phyloP scores from a whole-genome alignment of 805 yeast species.

The Saccharomycopsis oosterbeekiorum region DNA sequence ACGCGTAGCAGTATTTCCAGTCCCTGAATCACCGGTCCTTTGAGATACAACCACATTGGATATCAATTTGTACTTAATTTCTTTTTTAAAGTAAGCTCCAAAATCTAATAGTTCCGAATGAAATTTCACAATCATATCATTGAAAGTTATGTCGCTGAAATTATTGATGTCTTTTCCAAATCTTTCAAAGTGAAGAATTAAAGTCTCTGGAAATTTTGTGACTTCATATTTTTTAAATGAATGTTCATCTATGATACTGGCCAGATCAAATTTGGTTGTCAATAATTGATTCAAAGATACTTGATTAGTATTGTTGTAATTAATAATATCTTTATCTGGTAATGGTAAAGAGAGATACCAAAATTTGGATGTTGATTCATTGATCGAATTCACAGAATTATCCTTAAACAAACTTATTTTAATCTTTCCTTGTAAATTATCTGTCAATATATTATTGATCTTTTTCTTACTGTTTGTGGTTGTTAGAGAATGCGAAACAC shows the following conservation, averaged over 20 bases:
- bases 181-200: slow-evolving; percentile 51
- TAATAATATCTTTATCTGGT: slow-evolving; percentile 46
- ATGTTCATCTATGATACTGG: slow-evolving; percentile 31
- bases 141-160: slow-evolving; percentile 33
- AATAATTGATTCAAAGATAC: slow-evolving; percentile 29
- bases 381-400: slow-evolving; percentile 19
- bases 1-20: background rate
- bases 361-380: slow-evolving; percentile 27
- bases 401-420: slow-evolving; percentile 23
- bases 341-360: slow-evolving; percentile 50
- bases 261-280: slow-evolving; percentile 29
- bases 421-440: slow-evolving; percentile 46
- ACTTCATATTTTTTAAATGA: slow-evolving; percentile 13
- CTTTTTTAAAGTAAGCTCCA: slow-evolving; percentile 15
- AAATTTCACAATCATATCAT: slow-evolving; percentile 38
- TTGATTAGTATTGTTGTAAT: slow-evolving; percentile 29
- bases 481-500: slow-evolving; percentile 22
- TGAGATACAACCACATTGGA: slow-evolving; percentile 35
- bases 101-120: slow-evolving; percentile 29
- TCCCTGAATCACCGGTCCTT: background rate
- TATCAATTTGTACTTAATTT: slow-evolving; percentile 31
- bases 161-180: slow-evolving; percentile 32
- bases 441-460: slow-evolving; percentile 23
- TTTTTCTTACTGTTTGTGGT: slow-evolving; percentile 21
- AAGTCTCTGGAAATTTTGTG: slow-evolving; percentile 37